Conservation (phyloP, 495 filamentous ascomycete genomes). For the Penicillium simplicissimum region DNA sequence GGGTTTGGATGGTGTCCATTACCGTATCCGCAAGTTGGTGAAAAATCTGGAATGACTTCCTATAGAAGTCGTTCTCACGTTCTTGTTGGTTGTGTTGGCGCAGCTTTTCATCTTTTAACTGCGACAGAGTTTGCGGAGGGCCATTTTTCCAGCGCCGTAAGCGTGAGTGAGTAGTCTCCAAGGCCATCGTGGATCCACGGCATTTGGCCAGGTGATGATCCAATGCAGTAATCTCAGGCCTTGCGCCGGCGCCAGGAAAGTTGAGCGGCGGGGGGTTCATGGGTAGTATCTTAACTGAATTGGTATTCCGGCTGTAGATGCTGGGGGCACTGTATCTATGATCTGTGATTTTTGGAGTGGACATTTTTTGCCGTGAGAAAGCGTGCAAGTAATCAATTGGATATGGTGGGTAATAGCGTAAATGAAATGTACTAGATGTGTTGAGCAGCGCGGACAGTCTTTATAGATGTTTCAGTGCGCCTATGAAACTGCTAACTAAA, state of each 20-base stretch:
- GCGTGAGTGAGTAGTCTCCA: slow-evolving; percentile 15
- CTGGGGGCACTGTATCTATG: neutral
- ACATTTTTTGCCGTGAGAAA: neutral
- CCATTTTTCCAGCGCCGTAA: slow-evolving; percentile 7
- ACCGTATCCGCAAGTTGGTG: neutral
- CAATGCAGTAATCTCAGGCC: slow-evolving; percentile 12
- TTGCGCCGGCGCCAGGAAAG: slow-evolving; percentile 4
- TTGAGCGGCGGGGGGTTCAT: neutral
- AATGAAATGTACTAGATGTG: neutral
- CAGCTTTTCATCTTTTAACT: slow-evolving; percentile 9
- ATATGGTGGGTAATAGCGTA: neutral
- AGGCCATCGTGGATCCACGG: slow-evolving; percentile 15
- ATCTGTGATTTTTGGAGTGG: neutral
- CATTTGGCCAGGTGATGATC: slow-evolving; percentile 12
- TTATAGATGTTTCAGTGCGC: neutral
- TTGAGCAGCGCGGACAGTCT: neutral
- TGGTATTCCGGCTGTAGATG: slow-evolving; percentile 13
- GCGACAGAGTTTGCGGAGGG: neutral
- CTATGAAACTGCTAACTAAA: neutral
- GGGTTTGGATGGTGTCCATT: neutral
- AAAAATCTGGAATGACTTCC: slow-evolving; percentile 7
- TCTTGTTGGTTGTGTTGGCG: slow-evolving; percentile 10
- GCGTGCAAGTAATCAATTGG: neutral
- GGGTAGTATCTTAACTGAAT: neutral
- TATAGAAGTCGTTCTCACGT: slow-evolving; percentile 17